Conservation (phyloP, 495 filamentous ascomycete genomes). For the Penicillium canescens region DNA sequence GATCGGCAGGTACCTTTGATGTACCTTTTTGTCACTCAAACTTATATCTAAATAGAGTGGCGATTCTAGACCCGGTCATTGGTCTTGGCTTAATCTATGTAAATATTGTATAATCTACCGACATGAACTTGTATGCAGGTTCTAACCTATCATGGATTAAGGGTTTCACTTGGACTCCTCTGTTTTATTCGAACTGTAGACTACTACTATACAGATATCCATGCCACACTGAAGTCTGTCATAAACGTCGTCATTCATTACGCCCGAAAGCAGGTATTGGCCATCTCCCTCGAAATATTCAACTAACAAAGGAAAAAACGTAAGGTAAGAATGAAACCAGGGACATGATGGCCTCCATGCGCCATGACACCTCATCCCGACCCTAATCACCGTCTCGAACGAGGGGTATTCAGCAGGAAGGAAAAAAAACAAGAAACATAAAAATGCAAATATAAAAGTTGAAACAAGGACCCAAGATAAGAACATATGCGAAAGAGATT, state of each 20-base stretch:
- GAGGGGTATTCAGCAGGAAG: constrained; percentile 29
- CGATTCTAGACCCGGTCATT: background rate
- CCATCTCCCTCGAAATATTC: background rate
- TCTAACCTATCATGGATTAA: too few relatives aligned
- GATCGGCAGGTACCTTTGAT: constrained; percentile 10
- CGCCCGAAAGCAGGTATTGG: background rate
- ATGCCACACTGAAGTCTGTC: constrained; percentile 4
- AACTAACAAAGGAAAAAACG: background rate
- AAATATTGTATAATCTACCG: background rate
- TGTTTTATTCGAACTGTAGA: background rate
- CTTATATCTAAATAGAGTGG: too few relatives aligned
- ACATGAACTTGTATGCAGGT: background rate
- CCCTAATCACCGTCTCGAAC: constrained; percentile 18
- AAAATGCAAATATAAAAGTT: constrained; percentile 4
- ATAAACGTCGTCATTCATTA: constrained; percentile 27
- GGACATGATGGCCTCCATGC: background rate
- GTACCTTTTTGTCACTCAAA: background rate
- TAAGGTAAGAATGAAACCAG: background rate
- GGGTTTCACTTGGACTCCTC: too few relatives aligned
- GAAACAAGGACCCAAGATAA: constrained; percentile 7
- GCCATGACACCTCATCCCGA: constrained; percentile 14
- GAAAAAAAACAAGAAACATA: constrained; percentile 15
- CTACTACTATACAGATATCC: constrained; percentile 13
- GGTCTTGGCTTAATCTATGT: background rate
- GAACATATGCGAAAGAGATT: constrained; percentile 15